Evolutionary conservation across 2,329 filamentous ascomycete genomes (phyloP).

Genomic region (Fusarium sp.): DNA sequence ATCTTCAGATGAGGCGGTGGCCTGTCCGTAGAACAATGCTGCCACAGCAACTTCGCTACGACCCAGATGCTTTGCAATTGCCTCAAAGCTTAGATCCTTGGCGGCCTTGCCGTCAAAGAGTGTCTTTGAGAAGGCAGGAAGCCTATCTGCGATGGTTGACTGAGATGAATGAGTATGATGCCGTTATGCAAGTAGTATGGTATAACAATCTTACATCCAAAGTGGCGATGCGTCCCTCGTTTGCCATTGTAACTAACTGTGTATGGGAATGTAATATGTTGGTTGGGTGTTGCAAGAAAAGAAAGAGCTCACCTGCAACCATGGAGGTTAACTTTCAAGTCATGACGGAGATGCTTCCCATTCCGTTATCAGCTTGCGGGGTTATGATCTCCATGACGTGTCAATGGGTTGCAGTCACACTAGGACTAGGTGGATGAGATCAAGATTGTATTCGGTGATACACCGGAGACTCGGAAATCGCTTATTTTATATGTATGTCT

Average conservation of each 20-base stretch:
- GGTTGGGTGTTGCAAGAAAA: slow-evolving; percentile 16
- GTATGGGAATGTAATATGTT: slow-evolving; percentile 4
- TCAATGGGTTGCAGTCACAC: slow-evolving; percentile 20
- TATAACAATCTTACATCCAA: slow-evolving; percentile 53
- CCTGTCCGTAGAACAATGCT: slow-evolving; percentile 91
- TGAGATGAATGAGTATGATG: slow-evolving; percentile 50
- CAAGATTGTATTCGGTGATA: slow-evolving; percentile 44
- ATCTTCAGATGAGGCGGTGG: slow-evolving; percentile 78
- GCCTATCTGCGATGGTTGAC: slow-evolving; percentile 74
- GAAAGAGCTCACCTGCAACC: not conserved
- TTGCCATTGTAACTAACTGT: slow-evolving; percentile 35
- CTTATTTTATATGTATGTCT: slow-evolving; percentile 8
- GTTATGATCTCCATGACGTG: slow-evolving; percentile 42
- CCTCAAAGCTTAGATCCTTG: slow-evolving; percentile 81
- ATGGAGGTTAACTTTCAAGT: slow-evolving; percentile 10
- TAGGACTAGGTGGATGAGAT: slow-evolving; percentile 3
- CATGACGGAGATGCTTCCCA: slow-evolving; percentile 33
- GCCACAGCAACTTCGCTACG: slow-evolving; percentile 87
- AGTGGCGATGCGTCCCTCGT: slow-evolving; percentile 47
- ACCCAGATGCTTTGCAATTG: slow-evolving; percentile 78
- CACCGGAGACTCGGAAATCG: slow-evolving; percentile 46
- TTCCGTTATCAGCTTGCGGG: slow-evolving; percentile 42
- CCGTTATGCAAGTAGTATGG: not conserved
- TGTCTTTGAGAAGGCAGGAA: slow-evolving; percentile 76
- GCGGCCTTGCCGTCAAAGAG: slow-evolving; percentile 80